phyloP scores from a whole-genome alignment of 352 stramenopile genomes.

The Globisporangium uncinulatum region DNA sequence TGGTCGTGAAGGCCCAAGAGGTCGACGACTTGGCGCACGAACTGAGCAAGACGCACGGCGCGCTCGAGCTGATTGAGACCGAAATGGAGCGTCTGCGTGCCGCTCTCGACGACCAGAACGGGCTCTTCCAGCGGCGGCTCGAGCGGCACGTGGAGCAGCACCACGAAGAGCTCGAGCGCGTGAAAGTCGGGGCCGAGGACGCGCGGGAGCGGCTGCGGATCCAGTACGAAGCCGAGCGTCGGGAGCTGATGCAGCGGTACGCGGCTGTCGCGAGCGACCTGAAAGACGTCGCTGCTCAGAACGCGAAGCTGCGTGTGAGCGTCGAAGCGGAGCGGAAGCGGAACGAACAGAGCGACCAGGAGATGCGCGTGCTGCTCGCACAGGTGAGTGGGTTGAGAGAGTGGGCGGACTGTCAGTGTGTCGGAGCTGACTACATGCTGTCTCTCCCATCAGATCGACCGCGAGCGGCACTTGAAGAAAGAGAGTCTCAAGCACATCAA shows the following conservation, averaged over 20 bases:
- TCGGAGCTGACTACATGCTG: not conserved
- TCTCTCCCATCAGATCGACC: slow-evolving; percentile 44
- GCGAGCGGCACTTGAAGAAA: slow-evolving; percentile 62
- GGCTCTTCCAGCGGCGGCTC: slow-evolving; percentile 43
- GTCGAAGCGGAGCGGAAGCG: slow-evolving; percentile 42
- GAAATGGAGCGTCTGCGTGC: slow-evolving; percentile 65
- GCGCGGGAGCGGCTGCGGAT: slow-evolving; percentile 24
- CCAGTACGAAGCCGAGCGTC: slow-evolving; percentile 24
- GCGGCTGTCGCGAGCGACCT: slow-evolving; percentile 31
- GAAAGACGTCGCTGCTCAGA: slow-evolving; percentile 39
- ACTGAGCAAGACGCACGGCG: slow-evolving; percentile 42
- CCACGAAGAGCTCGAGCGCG: slow-evolving; percentile 33
- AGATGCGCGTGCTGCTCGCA: slow-evolving; percentile 58
- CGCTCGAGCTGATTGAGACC: slow-evolving; percentile 58
- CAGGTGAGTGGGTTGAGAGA: slow-evolving; percentile 21
- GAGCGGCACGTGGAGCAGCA: slow-evolving; percentile 44
- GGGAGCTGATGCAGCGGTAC: slow-evolving; percentile 40
- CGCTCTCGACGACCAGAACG: slow-evolving; percentile 47
- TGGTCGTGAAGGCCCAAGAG: slow-evolving; percentile 12
- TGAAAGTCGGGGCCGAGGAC: slow-evolving; percentile 26
- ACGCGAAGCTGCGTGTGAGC: slow-evolving; percentile 34
- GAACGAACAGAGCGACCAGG: slow-evolving; percentile 44
- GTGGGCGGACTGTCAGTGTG: not conserved
- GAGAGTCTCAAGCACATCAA: slow-evolving; percentile 70
- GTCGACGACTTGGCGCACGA: slow-evolving; percentile 22